phyloP scores from a whole-genome alignment of 352 stramenopile genomes.

The Pythium phragmiticola region DNA sequence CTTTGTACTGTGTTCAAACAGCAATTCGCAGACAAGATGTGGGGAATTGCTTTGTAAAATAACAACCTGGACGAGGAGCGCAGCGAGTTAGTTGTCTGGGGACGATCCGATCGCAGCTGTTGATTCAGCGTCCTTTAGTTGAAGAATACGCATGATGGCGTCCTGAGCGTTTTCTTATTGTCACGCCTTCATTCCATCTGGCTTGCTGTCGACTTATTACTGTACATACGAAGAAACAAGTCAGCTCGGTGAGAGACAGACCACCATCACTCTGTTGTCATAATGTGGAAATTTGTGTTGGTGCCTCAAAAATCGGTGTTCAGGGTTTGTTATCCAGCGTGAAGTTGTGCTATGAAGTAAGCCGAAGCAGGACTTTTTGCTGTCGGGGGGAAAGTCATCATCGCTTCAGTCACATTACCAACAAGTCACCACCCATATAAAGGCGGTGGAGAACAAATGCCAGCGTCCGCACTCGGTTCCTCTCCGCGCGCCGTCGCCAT shows the following conservation, averaged over 20 bases:
- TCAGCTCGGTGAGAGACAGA: constrained; percentile 11
- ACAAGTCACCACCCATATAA: not conserved
- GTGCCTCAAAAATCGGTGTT: constrained; percentile 10
- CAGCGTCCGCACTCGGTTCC: not conserved
- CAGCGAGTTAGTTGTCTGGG: not conserved
- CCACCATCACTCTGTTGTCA: constrained; percentile 22
- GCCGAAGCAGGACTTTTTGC: not conserved
- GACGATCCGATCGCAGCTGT: not conserved
- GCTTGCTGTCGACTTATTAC: not conserved
- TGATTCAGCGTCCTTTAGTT: not conserved
- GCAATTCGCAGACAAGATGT: no score
- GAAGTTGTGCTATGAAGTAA: constrained; percentile 22
- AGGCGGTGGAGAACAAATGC: not conserved
- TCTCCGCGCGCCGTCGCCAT: constrained; percentile 7
- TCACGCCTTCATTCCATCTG: not conserved
- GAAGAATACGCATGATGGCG: not conserved
- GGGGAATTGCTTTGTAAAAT: not conserved
- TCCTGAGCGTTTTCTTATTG: no score
- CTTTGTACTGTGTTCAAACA: no score
- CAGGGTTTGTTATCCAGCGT: not conserved
- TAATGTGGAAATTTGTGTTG: constrained; percentile 1
- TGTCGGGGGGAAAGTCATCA: not conserved
- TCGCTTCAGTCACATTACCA: constrained; percentile 2
- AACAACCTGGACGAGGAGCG: not conserved
- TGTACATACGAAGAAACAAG: not conserved